phyloP scores from a whole-genome alignment of 345 rosid genomes.

The Aegle marmelos region DNA sequence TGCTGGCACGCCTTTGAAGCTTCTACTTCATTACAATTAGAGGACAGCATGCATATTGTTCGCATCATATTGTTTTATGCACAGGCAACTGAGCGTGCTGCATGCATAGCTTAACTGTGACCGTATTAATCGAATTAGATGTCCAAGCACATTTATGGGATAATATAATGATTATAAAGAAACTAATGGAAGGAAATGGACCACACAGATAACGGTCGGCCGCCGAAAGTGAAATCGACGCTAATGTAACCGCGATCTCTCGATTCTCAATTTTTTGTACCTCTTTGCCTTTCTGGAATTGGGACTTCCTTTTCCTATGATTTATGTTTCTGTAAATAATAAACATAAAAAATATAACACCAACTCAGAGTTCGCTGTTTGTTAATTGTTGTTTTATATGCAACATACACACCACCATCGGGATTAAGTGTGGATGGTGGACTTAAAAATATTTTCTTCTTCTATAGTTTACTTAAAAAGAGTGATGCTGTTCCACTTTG shows the following conservation, averaged over 20 bases:
- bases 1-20: background rate
- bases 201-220: background rate
- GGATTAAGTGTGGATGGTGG: background rate
- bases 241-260: background rate
- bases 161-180: no score
- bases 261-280: background rate
- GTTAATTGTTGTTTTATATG: no score
- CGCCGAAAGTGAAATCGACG: slow-evolving; percentile 5
- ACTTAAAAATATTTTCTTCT: background rate
- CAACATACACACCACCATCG: background rate
- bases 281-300: background rate
- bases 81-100: slow-evolving; percentile 2
- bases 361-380: no score
- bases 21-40: background rate
- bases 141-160: no score
- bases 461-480: no score
- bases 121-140: background rate
- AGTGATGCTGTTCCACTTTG: no score
- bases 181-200: background rate
- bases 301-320: background rate
- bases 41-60: background rate
- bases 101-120: no score
- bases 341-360: no score
- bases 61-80: slow-evolving; percentile 1
- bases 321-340: no score